Conservation (phyloP, 305 asterid species). For the Plantago lanceolata region DNA sequence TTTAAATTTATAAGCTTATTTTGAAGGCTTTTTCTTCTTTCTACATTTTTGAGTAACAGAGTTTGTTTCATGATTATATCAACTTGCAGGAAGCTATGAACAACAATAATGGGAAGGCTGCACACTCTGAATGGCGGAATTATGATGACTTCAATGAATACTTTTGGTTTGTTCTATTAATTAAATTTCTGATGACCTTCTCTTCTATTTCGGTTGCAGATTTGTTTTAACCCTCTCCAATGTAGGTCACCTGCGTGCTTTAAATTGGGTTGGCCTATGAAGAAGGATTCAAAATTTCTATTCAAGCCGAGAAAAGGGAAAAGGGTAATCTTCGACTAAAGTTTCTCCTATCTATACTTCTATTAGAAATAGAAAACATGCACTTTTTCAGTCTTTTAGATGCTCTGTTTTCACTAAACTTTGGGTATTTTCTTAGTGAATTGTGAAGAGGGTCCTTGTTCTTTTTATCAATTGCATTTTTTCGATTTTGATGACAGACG, state of each 20-base stretch:
- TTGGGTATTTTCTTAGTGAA: background rate
- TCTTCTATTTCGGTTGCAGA: slow-evolving; percentile 2
- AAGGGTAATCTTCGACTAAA: slow-evolving; percentile 54
- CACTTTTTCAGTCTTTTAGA: background rate
- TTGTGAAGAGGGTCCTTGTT: background rate
- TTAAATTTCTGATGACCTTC: slow-evolving; percentile 14
- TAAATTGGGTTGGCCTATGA: slow-evolving; percentile 84
- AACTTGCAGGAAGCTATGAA: slow-evolving; percentile 65
- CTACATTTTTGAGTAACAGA: background rate
- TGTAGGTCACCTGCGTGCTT: slow-evolving; percentile 91
- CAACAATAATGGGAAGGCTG: slow-evolving; percentile 81
- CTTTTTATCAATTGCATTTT: slow-evolving; percentile 3
- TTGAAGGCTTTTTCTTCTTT: background rate
- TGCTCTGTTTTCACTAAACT: background rate
- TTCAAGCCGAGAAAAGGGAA: slow-evolving; percentile 59
- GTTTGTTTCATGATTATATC: slow-evolving; percentile 1
- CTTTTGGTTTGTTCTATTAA: slow-evolving; percentile 62
- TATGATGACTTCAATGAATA: slow-evolving; percentile 96
- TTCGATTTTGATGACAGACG: slow-evolving; percentile 46
- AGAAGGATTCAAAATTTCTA: slow-evolving; percentile 60
- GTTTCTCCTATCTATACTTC: slow-evolving; percentile 17
- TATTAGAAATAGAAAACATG: too few species aligned
- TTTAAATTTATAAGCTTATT: slow-evolving; percentile 5
- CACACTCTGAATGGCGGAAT: slow-evolving; percentile 94
- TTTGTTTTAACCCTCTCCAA: slow-evolving; percentile 22